Evolutionary conservation across 2,329 filamentous ascomycete genomes (phyloP).

Genomic region (Alternaria angustiovoidea): DNA sequence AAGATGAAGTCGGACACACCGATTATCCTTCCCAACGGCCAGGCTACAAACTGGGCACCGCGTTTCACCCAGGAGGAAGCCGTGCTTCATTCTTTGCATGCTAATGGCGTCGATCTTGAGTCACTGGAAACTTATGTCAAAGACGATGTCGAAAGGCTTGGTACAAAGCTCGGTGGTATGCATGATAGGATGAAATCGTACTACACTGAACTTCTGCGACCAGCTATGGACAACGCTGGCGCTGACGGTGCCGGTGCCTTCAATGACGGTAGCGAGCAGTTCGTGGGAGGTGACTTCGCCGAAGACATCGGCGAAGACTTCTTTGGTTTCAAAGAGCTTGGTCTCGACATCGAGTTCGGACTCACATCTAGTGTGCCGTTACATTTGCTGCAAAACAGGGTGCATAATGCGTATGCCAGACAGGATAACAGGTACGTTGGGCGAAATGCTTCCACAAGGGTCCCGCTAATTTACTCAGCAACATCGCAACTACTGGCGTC

Average conservation of each 20-base stretch:
- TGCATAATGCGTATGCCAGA: slow-evolving; percentile 83
- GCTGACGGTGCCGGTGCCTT: slow-evolving; percentile 89
- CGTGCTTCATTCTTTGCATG: slow-evolving; percentile 82
- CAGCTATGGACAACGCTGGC: slow-evolving; percentile 79
- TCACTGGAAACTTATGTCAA: slow-evolving; percentile 85
- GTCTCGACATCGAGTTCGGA: slow-evolving; percentile 89
- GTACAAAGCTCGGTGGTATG: slow-evolving; percentile 78
- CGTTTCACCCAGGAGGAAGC: slow-evolving; percentile 86
- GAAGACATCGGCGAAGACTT: slow-evolving; percentile 98
- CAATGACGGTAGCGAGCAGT: slow-evolving; percentile 96
- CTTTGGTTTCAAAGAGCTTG: slow-evolving; percentile 96
- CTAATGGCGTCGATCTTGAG: slow-evolving; percentile 84
- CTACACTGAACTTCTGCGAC: slow-evolving; percentile 89
- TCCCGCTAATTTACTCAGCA: slow-evolving; percentile 54
- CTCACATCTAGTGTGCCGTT: slow-evolving; percentile 90
- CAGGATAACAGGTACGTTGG: slow-evolving; percentile 67
- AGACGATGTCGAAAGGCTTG: slow-evolving; percentile 89
- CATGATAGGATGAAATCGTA: slow-evolving; percentile 96
- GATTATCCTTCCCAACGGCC: slow-evolving; percentile 34
- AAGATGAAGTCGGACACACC: slow-evolving; percentile 67
- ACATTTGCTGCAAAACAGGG: slow-evolving; percentile 89
- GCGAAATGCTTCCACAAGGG: slow-evolving; percentile 3
- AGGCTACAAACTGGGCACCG: slow-evolving; percentile 62
- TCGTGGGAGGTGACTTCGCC: slow-evolving; percentile 94
- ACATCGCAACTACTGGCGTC: slow-evolving; percentile 65